Base-by-base conservation (phyloP, 306 rosid genomes). In the Glycine tomentella region DNA sequence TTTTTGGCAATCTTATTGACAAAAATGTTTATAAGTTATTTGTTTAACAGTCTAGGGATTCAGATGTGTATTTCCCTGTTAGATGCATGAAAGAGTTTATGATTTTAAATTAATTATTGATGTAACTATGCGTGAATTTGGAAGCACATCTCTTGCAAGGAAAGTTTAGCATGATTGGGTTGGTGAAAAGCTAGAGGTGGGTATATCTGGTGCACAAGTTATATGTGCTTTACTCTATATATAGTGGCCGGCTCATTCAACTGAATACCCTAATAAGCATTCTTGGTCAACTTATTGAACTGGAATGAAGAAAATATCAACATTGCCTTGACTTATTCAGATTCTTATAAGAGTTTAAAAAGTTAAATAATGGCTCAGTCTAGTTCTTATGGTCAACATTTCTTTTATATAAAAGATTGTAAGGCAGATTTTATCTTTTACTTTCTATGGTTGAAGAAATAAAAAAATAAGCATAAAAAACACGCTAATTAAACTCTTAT, bases 181-280 rank as follows among this genome's bases (percentile, higher is more conserved):
- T 36, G 72, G 80, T 50, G 73, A 75, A 68, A 49, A 76, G 31
- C 31, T 25, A 25, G 78, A 61, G 12, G 17, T 44, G 34, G 80
- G 85, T 72, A 76, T 81, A 70, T 66, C 82, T 53, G 55, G 75
- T 11, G 74, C 71, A 52, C 86, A 88, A 78, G 84, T 72, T 81
- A 81, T 31, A 58, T 66, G 72, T 13, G 8, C 76, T 84, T 81
- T 69, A 84, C 84, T 80, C 83, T 58, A 65, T n/a, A n/a, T n/a
- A n/a, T 8, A 40, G 36, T 75, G 25, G 31, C 42, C 8, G 48
- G 7, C 65, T 66, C 10, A 15, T 57, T 55, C 59, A 56, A 69
- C 59, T 13, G 0, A 52, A n/a, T 38, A 8, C 7, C 9, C 8
- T 40, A 38, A 38, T 38, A 4, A 65, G 12, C 51, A 40, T n/a